phyloP scores from a whole-genome alignment of 2,329 filamentous ascomycete genomes.

The Rugonectria rugulosa region DNA sequence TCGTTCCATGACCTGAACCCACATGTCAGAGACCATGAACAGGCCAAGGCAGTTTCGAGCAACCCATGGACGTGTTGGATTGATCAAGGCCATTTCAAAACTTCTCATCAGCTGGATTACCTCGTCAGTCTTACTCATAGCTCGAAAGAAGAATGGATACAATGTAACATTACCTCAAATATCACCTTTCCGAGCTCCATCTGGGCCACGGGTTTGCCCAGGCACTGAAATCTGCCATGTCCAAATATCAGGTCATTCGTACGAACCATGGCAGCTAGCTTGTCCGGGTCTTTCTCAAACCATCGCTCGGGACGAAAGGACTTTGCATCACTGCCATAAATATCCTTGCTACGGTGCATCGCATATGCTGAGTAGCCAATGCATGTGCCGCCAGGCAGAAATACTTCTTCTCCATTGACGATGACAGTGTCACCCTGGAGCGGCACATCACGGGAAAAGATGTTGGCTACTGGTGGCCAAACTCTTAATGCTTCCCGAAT shows the following conservation, averaged over 20 bases:
- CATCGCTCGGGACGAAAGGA: slow-evolving; percentile 47
- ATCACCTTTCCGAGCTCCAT: slow-evolving; percentile 48
- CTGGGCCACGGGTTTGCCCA: slow-evolving; percentile 48
- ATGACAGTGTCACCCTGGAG: slow-evolving; percentile 41
- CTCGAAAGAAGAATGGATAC: not conserved
- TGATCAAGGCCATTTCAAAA: slow-evolving; percentile 40
- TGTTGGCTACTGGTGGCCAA: slow-evolving; percentile 51
- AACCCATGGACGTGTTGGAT: slow-evolving; percentile 39
- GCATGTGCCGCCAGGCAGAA: slow-evolving; percentile 41
- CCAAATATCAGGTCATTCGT: slow-evolving; percentile 48
- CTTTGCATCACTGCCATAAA: slow-evolving; percentile 45
- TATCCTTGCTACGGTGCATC: slow-evolving; percentile 41
- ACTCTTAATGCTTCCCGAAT: slow-evolving; percentile 58
- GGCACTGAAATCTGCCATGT: slow-evolving; percentile 48
- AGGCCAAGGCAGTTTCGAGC: slow-evolving; percentile 38
- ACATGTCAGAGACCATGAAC: slow-evolving; percentile 43
- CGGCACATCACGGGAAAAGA: slow-evolving; percentile 44
- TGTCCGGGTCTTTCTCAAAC: slow-evolving; percentile 45
- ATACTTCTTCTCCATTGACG: slow-evolving; percentile 48
- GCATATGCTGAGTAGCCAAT: slow-evolving; percentile 43
- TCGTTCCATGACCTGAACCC: slow-evolving; percentile 41
- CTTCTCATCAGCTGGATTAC: slow-evolving; percentile 37
- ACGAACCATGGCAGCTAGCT: slow-evolving; percentile 42
- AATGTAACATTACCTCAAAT: slow-evolving; percentile 49
- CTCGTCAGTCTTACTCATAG: not conserved